Conservation (phyloP, 345 rosid genomes). For the Linum usitatissimum region DNA sequence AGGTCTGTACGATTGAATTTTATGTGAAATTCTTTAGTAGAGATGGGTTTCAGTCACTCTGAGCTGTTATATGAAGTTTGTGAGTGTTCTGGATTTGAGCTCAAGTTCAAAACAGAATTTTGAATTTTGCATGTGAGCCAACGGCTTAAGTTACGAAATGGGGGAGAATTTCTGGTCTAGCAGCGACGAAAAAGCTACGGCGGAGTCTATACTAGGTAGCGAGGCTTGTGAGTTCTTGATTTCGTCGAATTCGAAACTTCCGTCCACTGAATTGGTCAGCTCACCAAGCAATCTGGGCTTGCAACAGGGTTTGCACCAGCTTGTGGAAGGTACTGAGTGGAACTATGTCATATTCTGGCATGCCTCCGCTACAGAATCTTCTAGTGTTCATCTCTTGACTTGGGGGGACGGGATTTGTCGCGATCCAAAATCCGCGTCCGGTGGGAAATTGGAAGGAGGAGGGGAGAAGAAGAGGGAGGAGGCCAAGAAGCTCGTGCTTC, state of each 20-base stretch:
- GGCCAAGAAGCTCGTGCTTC: constrained; percentile 53
- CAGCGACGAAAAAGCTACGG: constrained; percentile 44
- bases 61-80: not conserved
- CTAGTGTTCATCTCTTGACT: constrained; percentile 49
- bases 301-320: constrained; percentile 47
- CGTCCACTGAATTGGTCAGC: constrained; percentile 27
- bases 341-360: constrained; percentile 72
- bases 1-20: not conserved
- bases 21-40: not conserved
- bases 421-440: constrained; percentile 25
- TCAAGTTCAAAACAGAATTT: not conserved
- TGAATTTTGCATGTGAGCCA: not conserved
- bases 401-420: constrained; percentile 86
- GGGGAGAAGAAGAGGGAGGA: constrained; percentile 43
- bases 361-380: constrained; percentile 44
- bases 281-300: constrained; percentile 48
- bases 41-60: not conserved
- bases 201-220: constrained; percentile 65
- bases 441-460: constrained; percentile 21
- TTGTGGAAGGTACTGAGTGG: constrained; percentile 68
- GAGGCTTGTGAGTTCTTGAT: constrained; percentile 67
- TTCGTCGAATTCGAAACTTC: constrained; percentile 37
- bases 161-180: constrained; percentile 54
- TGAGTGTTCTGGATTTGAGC: constrained; percentile 4
- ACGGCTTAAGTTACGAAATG: constrained; percentile 33